These are phyloP conservation scores for Tylopilus plumbeoviolaceoides DNA, from an alignment of 768 basidiomycete species.

Conservation along the genomic window DNA sequence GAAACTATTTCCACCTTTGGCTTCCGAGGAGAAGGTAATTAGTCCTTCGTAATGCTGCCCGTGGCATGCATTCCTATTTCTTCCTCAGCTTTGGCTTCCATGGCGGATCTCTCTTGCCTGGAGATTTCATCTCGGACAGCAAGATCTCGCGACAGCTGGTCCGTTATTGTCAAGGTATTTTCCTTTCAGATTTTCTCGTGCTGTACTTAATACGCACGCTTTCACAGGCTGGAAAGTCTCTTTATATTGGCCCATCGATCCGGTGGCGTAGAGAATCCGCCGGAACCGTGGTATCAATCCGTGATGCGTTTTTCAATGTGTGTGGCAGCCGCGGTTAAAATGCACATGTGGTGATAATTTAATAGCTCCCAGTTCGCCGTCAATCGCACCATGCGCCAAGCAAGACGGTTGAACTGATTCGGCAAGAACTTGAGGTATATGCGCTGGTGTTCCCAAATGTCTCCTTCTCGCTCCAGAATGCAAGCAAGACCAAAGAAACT, in stretches of 20 bases:
- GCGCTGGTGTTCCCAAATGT: conserved; percentile 72
- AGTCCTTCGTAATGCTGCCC: neutral
- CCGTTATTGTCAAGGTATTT: conserved; percentile 72
- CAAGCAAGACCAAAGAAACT: conserved; percentile 34
- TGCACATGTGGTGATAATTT: conserved; percentile 3
- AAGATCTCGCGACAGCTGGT: conserved; percentile 62
- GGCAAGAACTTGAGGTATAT: conserved; percentile 66
- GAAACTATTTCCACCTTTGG: conserved; percentile 68
- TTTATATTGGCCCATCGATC: conserved; percentile 71
- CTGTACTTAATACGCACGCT: neutral
- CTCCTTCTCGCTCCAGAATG: conserved; percentile 63
- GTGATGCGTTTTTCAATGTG: conserved; percentile 90
- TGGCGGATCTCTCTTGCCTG: conserved; percentile 71
- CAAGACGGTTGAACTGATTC: conserved; percentile 62
- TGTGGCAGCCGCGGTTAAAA: conserved; percentile 21
- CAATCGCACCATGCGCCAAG: conserved; percentile 58
- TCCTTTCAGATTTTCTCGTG: neutral
- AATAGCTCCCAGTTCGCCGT: conserved; percentile 77
- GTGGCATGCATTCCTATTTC: conserved; percentile 8
- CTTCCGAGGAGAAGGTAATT: conserved; percentile 87
- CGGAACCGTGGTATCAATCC: conserved; percentile 80
- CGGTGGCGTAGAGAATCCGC: conserved; percentile 69
- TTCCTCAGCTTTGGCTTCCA: conserved; percentile 72
- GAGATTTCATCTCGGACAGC: conserved; percentile 79
- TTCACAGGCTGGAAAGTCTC: conserved; percentile 53